Conservation (phyloP, 2,329 filamentous ascomycete genomes). For the Colletotrichum tanaceti region DNA sequence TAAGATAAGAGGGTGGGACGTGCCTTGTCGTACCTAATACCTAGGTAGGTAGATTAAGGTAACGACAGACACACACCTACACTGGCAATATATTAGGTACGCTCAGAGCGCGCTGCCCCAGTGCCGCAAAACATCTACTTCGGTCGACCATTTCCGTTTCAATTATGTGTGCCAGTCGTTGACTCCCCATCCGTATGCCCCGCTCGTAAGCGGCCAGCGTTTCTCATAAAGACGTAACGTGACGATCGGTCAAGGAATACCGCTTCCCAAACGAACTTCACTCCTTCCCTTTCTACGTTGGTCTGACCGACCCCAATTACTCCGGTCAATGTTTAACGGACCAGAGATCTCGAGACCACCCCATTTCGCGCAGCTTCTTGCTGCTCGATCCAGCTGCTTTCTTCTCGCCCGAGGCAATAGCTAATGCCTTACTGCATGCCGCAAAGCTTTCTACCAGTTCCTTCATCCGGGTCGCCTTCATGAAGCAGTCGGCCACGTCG, state of each 20-base stretch:
- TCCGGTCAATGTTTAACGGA: conserved; percentile 59
- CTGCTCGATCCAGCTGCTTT: conserved; percentile 60
- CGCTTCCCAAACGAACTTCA: neutral
- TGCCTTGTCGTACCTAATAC: too few species aligned
- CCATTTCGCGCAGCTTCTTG: conserved; percentile 71
- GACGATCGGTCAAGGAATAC: neutral
- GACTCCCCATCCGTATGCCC: conserved; percentile 13
- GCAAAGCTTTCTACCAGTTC: conserved; percentile 84
- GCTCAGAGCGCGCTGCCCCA: too few species aligned
- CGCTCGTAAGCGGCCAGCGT: conserved; percentile 11
- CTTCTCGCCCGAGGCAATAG: conserved; percentile 67
- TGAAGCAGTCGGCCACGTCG: conserved; percentile 73
- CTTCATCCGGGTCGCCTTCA: conserved; percentile 74
- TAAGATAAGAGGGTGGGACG: conserved; percentile 5
- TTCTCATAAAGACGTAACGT: conserved; percentile 15
- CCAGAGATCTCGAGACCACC: conserved; percentile 74
- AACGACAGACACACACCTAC: too few species aligned
- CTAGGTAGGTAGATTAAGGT: too few species aligned
- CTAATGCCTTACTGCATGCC: conserved; percentile 77
- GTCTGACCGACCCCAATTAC: neutral
- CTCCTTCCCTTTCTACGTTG: neutral
- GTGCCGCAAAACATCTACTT: neutral
- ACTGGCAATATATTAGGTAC: too few species aligned
- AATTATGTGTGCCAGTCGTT: conserved; percentile 1
- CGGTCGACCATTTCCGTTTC: neutral